These are phyloP conservation scores for Fistulina hepatica DNA, from an alignment of 1,284 basidiomycete species.

Conservation along the genomic window DNA sequence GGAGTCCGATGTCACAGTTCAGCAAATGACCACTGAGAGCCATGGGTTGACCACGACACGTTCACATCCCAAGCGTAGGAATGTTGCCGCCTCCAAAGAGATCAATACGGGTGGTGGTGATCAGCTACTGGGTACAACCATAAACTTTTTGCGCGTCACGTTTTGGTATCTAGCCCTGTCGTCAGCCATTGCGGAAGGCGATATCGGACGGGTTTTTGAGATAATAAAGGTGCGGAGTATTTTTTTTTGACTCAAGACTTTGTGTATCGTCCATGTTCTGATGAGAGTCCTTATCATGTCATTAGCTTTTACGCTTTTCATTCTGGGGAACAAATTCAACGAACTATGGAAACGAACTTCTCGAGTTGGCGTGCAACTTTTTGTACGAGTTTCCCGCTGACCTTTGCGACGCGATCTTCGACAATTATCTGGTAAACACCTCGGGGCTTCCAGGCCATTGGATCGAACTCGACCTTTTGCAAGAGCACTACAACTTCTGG, in stretches of 20 bases:
- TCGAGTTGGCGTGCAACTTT: slow-evolving; percentile 24
- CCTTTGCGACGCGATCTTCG: slow-evolving; percentile 14
- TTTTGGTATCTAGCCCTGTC: slow-evolving; percentile 19
- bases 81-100: too few species aligned
- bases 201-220: slow-evolving; percentile 22
- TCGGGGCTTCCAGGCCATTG: slow-evolving; percentile 12
- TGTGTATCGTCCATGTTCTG: background rate
- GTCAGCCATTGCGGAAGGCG: slow-evolving; percentile 19
- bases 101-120: slow-evolving; percentile 2
- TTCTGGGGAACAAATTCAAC: slow-evolving; percentile 20
- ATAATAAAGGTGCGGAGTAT: slow-evolving; percentile 14
- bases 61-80: too few species aligned
- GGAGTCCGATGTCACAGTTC: too few species aligned
- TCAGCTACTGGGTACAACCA: background rate
- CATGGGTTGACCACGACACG: too few species aligned
- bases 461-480: slow-evolving; percentile 15
- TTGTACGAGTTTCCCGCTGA: slow-evolving; percentile 19
- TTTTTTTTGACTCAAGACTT: background rate
- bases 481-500: slow-evolving; percentile 19
- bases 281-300: too few species aligned
- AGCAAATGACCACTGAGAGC: too few species aligned
- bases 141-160: slow-evolving; percentile 15
- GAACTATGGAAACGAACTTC: slow-evolving; percentile 23
- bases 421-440: slow-evolving; percentile 19
- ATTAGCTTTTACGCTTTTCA: slow-evolving; percentile 19